A percentile compares a stretch with the other conserved stretches of the same genome.
phyloP scores from a whole-genome alignment of 768 basidiomycete species.

The Harrya chromipes region DNA sequence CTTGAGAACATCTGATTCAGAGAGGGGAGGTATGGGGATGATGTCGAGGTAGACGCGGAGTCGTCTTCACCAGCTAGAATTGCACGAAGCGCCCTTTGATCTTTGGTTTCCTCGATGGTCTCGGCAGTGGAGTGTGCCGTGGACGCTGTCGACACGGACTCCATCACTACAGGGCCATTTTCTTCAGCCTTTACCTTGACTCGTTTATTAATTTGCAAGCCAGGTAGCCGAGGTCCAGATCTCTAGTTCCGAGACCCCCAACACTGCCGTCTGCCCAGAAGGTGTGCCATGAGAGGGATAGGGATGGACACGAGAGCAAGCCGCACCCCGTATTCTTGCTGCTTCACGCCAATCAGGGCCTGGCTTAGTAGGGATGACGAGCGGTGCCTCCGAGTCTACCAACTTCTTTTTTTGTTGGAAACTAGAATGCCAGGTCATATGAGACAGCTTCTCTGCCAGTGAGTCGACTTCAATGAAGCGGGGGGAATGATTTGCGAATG shows the following conservation, averaged over 20 bases:
- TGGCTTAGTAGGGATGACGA: conserved; percentile 82
- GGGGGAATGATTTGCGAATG: not conserved
- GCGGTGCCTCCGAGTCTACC: conserved; percentile 47
- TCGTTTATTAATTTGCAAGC: conserved; percentile 52
- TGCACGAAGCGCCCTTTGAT: conserved; percentile 77
- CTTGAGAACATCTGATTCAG: conserved; percentile 80
- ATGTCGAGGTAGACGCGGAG: conserved; percentile 48
- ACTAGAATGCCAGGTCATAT: conserved; percentile 28
- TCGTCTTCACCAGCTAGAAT: conserved; percentile 55
- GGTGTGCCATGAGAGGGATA: conserved; percentile 7
- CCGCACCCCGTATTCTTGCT: conserved; percentile 55
- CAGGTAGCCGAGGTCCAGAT: conserved; percentile 67
- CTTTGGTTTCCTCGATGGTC: conserved; percentile 60
- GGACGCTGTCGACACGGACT: not conserved
- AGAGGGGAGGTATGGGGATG: conserved; percentile 56
- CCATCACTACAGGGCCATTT: conserved; percentile 13
- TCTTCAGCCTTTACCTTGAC: conserved; percentile 33
- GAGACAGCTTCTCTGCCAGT: conserved; percentile 55
- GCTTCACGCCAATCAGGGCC: conserved; percentile 90
- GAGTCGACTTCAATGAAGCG: conserved; percentile 61
- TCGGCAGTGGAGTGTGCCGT: conserved; percentile 9
- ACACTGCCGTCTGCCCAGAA: conserved; percentile 67
- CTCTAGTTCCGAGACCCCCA: conserved; percentile 72
- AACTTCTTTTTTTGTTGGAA: conserved; percentile 43
- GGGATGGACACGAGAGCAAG: conserved; percentile 14